A percentile compares a stretch with the other conserved stretches of the same genome.
These are phyloP conservation scores for Cymbopogon citratus DNA, from an alignment of 176 grass and related monocot genomes.

Conservation along the genomic window DNA sequence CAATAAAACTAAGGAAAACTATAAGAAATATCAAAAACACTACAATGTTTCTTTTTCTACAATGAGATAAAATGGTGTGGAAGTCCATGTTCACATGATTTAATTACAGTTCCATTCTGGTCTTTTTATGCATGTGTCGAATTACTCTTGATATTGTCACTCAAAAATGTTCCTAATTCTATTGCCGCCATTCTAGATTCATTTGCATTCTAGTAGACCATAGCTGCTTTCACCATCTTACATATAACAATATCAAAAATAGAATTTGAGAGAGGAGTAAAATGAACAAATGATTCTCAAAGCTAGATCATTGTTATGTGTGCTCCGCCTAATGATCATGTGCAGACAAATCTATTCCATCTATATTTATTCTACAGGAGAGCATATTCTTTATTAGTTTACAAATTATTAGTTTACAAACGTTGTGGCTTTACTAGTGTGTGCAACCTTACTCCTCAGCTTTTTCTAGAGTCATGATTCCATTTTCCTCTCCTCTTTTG, in stretches of 20 bases:
- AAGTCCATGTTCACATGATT: background rate
- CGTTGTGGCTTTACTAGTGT: background rate
- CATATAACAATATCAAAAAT: background rate
- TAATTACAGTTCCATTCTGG: background rate
- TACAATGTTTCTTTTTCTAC: background rate
- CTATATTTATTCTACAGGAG: background rate
- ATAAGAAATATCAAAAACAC: background rate
- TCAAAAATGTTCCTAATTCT: background rate
- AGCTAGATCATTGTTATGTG: background rate
- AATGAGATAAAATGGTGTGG: background rate
- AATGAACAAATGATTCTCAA: background rate
- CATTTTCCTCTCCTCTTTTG: constrained; percentile 22
- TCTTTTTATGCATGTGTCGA: background rate
- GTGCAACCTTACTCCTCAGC: background rate
- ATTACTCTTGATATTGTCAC: background rate
- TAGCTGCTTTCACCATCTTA: background rate
- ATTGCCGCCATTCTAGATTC: background rate
- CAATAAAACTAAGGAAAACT: background rate
- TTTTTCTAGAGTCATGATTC: background rate
- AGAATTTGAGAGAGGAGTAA: background rate
- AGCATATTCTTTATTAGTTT: constrained; percentile 7
- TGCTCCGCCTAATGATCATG: background rate
- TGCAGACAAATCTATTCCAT: background rate
- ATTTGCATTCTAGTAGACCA: background rate
- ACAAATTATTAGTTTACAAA: background rate